phyloP scores from a whole-genome alignment of 202 grass and related monocot genomes.

The Zoysia matrella region DNA sequence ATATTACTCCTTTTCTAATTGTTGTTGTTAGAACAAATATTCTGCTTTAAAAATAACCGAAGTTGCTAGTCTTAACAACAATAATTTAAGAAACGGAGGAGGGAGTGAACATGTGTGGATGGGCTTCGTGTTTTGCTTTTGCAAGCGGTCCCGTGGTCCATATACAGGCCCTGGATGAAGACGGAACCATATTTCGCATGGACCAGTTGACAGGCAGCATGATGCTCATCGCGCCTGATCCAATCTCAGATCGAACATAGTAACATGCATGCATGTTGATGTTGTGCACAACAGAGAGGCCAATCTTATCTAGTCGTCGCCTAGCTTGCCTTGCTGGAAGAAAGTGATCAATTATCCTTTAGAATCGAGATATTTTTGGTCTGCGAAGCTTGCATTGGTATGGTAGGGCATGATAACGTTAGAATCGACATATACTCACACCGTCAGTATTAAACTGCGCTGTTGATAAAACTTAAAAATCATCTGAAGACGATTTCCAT shows the following conservation, averaged over 20 bases:
- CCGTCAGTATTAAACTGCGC: not conserved
- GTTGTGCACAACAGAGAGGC: not conserved
- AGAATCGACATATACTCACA: not conserved
- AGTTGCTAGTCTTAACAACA: no score
- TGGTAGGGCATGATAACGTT: constrained; percentile 4
- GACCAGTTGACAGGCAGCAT: no score
- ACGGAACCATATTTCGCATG: no score
- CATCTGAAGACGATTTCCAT: no score
- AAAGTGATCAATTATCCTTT: constrained; percentile 5
- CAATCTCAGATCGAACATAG: not conserved
- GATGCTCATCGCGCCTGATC: no score
- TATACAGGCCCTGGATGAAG: no score
- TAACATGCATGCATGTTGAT: not conserved
- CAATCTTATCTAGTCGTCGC: constrained; percentile 24
- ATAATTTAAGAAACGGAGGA: no score
- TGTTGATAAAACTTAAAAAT: not conserved
- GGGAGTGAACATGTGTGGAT: no score
- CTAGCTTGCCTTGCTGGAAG: constrained; percentile 30
- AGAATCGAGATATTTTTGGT: not conserved
- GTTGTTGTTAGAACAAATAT: no score
- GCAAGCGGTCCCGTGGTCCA: not conserved
- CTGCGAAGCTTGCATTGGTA: not conserved
- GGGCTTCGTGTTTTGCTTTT: not conserved
- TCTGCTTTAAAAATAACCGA: no score
- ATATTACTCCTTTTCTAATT: no score